Percentiles rank a stretch among this genome's conserved stretches.
phyloP scores from a whole-genome alignment of 257 asterid genomes.

The Solanum medicagineum region DNA sequence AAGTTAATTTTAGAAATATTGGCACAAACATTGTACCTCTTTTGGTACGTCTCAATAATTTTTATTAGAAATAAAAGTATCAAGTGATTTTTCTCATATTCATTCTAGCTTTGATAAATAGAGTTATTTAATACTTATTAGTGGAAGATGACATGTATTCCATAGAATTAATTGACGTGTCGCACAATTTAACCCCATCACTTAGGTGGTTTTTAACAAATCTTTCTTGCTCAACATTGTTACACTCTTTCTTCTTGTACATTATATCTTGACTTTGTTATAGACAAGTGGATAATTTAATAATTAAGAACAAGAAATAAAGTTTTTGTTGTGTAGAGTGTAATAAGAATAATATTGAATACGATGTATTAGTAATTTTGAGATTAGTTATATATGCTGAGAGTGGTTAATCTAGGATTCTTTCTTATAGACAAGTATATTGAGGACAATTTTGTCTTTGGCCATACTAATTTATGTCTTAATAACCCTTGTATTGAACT shows the following conservation, averaged over 20 bases:
- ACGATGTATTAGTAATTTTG: too few species aligned
- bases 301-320: not conserved
- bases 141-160: too few species aligned
- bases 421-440: too few species aligned
- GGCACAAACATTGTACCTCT: not conserved
- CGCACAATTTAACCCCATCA: not conserved
- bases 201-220: not conserved
- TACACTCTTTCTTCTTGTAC: constrained; percentile 35
- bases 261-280: not conserved
- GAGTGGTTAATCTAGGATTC: too few species aligned
- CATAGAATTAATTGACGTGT: too few species aligned
- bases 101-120: too few species aligned
- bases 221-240: not conserved
- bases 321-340: not conserved
- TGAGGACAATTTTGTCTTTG: not conserved
- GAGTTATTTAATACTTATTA: accelerated
- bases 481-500: not conserved
- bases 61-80: too few species aligned
- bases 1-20: not conserved
- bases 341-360: too few species aligned
- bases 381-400: too few species aligned
- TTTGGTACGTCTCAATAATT: not conserved
- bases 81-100: too few species aligned
- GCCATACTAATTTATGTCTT: not conserved
- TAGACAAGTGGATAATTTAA: not conserved